Evolutionary conservation across 2,329 filamentous ascomycete genomes (phyloP), one percentile per base, ranked within the genome.

Genomic region (Pseudocercospora macadamiae): DNA sequence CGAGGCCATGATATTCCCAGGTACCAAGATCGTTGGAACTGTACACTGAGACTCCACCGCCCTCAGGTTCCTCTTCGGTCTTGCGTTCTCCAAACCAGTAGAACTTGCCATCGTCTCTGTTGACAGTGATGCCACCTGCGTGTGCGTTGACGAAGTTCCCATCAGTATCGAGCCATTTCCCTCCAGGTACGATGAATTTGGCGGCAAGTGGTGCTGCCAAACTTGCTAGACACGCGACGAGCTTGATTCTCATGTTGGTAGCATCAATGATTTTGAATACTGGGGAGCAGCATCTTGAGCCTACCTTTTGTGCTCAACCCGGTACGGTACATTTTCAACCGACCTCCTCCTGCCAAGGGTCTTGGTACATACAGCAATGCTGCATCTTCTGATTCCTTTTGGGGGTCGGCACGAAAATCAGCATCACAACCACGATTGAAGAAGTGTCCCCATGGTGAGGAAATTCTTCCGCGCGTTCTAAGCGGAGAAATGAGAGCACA

Each of bases 31-130:
- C 83, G 18, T 82, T 77, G 0, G 84, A 87, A 67, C 83, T 86
- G 68, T 85, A 85, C 0, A 86, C 85, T 0, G 82, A 82, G 0
- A 87, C 73, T 16, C 85, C 85, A 0, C 83, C 85, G 8, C 85
- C 85, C 66, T 87, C 85, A 6, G 76, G 77, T 61, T 84, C 82
- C 0, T 79, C 83, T 63, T 86, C 70, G 9, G 78, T 73, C 72
- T 87, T 87, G 73, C 85, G 82, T 67, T 87, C 85, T 32, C 85
- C 85, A 56, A 86, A 87, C 77, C 80, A 81, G 72, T 80, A 87
- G 68, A 85, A 87, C 59, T 78, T 82, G 14, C 80, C 80, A 0
- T 78, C 78, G 4, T 78, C 76, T 36, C 80, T 71, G 37, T 86
- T 83, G 0, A 82, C 68, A 0, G 79, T 79, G 5, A 87, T 75